Percentiles rank a stretch among this genome's conserved stretches.
These are phyloP conservation scores for Myotisia sp. DNA, from an alignment of 2,329 filamentous ascomycete species.

Conservation along the genomic window DNA sequence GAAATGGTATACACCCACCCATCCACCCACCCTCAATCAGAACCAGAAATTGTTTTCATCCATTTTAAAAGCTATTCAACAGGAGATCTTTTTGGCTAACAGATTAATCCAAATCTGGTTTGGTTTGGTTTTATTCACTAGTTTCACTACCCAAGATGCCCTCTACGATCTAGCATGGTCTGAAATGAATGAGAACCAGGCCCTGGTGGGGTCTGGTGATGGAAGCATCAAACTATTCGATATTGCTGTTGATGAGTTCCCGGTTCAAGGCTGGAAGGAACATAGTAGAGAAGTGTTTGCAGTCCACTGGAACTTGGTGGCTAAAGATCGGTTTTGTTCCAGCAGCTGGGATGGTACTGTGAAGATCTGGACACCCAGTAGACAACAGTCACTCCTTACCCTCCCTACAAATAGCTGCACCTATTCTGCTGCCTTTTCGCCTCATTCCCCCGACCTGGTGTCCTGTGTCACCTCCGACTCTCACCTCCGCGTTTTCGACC, in stretches of 20 bases:
- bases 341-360: slow-evolving; percentile 94
- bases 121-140: slow-evolving; percentile 23
- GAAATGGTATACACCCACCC: slow-evolving; percentile 48
- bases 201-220: slow-evolving; percentile 79
- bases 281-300: slow-evolving; percentile 88
- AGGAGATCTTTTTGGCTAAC: background rate
- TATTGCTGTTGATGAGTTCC: slow-evolving; percentile 64
- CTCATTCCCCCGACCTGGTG: slow-evolving; percentile 70
- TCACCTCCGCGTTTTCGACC: slow-evolving; percentile 78
- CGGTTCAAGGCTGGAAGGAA: slow-evolving; percentile 82
- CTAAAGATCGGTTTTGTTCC: slow-evolving; percentile 80
- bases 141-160: slow-evolving; percentile 93
- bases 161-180: slow-evolving; percentile 94
- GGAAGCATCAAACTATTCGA: slow-evolving; percentile 93
- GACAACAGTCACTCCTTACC: slow-evolving; percentile 61
- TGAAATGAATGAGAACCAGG: slow-evolving; percentile 89
- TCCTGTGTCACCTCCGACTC: slow-evolving; percentile 83
- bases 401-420: slow-evolving; percentile 87
- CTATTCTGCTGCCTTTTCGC: slow-evolving; percentile 82
- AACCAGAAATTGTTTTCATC: background rate
- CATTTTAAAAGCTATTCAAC: background rate
- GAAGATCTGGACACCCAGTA: slow-evolving; percentile 84
- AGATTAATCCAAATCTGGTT: no score
- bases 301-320: slow-evolving; percentile 79
- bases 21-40: background rate